Conservation (phyloP, 2,329 filamentous ascomycete species). For the Penicillium sp. region DNA sequence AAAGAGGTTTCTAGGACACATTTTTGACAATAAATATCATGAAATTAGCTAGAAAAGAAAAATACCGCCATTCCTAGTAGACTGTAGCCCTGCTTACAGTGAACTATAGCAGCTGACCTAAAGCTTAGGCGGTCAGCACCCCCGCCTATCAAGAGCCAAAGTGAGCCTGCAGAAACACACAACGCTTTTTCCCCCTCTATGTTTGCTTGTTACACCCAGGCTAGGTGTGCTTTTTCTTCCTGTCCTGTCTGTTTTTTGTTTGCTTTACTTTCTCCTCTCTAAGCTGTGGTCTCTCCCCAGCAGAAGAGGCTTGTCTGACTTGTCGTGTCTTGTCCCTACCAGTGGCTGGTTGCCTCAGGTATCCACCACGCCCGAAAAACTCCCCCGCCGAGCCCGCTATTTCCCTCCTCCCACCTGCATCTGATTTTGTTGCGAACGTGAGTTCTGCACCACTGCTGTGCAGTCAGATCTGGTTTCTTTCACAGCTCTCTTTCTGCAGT, state of each 20-base stretch:
- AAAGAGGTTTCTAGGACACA: too few species aligned
- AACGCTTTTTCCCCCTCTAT: neutral
- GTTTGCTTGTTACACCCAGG: neutral
- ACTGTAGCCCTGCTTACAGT: too few species aligned
- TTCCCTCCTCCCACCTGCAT: slow-evolving; percentile 6
- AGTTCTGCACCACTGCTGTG: slow-evolving; percentile 4
- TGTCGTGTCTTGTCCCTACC: neutral
- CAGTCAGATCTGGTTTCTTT: neutral
- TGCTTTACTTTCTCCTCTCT: neutral
- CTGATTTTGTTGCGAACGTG: slow-evolving; percentile 3
- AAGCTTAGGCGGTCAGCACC: slow-evolving; percentile 5
- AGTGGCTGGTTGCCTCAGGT: neutral
- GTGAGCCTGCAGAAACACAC: neutral
- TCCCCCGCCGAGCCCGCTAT: slow-evolving; percentile 11
- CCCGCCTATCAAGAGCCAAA: slow-evolving; percentile 4
- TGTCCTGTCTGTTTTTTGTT: neutral
- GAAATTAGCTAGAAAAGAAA: too few species aligned
- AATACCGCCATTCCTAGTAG: too few species aligned
- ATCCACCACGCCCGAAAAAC: slow-evolving; percentile 5
- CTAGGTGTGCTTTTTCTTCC: neutral
- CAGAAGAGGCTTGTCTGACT: neutral
- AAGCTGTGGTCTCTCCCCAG: neutral
- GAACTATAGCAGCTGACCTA: too few species aligned
- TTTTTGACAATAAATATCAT: too few species aligned
- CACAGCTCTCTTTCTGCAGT: neutral